Evolutionary conservation across 768 basidiomycete species (phyloP), one percentile per base, ranked within the genome.

Genomic region (Russula sp.): DNA sequence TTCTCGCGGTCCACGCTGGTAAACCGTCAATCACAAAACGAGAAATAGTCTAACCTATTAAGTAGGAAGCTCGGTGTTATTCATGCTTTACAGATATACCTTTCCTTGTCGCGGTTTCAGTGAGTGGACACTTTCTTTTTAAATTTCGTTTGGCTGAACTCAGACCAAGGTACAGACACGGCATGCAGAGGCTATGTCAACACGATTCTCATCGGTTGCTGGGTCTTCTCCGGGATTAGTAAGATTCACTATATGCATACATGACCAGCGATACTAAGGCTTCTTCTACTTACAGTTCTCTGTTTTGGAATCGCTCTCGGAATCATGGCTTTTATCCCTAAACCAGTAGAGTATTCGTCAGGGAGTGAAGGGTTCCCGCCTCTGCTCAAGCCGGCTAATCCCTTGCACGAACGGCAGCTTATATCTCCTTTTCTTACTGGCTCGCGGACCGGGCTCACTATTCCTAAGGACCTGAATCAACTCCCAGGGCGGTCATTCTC

Each of bases 1-100:
- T 66, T 32, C 54, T 64, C 8, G 6, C 58, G 16, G 18, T 57
- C 32, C 65, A 66, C 35, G 4, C 46, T 32, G 65, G 65, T 66
- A 46, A 16, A 58, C 47, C 38, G 14, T 32, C 20, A n/a, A 52
- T 29, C 13, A 39, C 38, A 2, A 36, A 52, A 18, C 7, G 56
- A 46, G 32, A 39, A 20, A 16, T 13, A 1, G 14, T 52, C 7
- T 62, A 34, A 62, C 49, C 5, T 22, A 49, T 16, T 2, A 20
- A 29, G 18, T 41, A 66, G 65, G 48, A 41, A 38, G 58, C 20
- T 45, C 62, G 18, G 13, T 60, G n/a, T n/a, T 52, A 38, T 60
- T 66, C 39, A 65, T 25, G 4, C 7, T 29, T n/a, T 56, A 38
- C 38, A 55, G 49, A 6, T 42, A 47, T 36, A 32, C 18, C 0